Evolutionary conservation across 2,329 filamentous ascomycete species (phyloP).

Genomic region (Cercospora beticola): DNA sequence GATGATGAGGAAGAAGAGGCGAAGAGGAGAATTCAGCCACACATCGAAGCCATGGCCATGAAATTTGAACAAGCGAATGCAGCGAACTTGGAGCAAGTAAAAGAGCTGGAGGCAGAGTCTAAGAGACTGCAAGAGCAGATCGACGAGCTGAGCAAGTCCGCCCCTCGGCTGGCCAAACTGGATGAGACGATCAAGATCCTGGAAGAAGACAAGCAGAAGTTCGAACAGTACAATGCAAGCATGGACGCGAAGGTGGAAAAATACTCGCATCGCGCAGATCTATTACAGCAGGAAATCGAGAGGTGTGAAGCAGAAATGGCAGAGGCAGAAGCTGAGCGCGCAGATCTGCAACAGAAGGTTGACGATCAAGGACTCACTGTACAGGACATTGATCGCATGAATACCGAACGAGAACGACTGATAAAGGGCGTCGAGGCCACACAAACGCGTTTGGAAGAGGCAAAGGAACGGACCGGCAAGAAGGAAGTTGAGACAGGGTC

Average conservation of each 20-base stretch:
- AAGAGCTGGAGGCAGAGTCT: constrained; percentile 83
- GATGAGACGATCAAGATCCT: constrained; percentile 91
- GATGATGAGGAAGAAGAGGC: constrained; percentile 83
- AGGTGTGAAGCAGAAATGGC: constrained; percentile 73
- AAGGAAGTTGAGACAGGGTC: constrained; percentile 83
- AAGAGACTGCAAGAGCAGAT: constrained; percentile 79
- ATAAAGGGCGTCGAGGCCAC: constrained; percentile 82
- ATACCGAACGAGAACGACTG: constrained; percentile 87
- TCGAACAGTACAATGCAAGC: constrained; percentile 87
- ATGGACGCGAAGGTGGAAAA: constrained; percentile 85
- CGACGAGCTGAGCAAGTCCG: constrained; percentile 82
- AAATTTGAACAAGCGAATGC: constrained; percentile 85
- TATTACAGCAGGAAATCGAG: constrained; percentile 82
- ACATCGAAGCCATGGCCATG: constrained; percentile 81
- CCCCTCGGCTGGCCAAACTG: constrained; percentile 76
- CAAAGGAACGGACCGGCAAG: constrained; percentile 77
- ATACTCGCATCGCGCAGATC: constrained; percentile 75
- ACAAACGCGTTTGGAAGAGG: constrained; percentile 74
- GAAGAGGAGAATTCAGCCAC: constrained; percentile 74
- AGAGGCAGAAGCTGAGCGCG: constrained; percentile 79
- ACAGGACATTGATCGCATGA: constrained; percentile 99
- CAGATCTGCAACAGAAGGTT: constrained; percentile 76
- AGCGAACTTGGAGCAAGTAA: constrained; percentile 79
- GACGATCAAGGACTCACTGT: constrained; percentile 94
- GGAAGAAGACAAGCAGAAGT: constrained; percentile 91